These are phyloP conservation scores for Mortierella alpina DNA, from an alignment of 192 early-diverging fungal genomes.

Conservation along the genomic window DNA sequence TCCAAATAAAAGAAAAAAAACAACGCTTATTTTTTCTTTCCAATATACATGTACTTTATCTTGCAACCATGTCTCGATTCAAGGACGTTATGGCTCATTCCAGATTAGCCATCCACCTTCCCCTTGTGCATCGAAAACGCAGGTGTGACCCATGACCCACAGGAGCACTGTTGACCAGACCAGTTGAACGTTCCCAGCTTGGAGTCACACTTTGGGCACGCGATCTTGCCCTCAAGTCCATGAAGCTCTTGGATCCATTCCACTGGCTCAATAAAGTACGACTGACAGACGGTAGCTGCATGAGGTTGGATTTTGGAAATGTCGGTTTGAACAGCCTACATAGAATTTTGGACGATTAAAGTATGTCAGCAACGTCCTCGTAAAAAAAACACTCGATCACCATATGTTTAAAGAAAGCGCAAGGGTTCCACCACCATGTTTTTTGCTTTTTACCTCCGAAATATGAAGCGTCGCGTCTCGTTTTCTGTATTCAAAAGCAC, in stretches of 20 bases:
- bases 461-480: conserved; percentile 64
- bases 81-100: neutral
- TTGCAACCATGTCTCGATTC: too few species aligned
- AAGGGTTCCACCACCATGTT: too few species aligned
- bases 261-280: conserved; percentile 86
- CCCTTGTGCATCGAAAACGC: conserved; percentile 82
- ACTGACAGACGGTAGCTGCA: conserved; percentile 66
- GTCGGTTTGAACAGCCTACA: conserved; percentile 37
- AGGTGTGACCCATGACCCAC: conserved; percentile 84
- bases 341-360: conserved; percentile 5
- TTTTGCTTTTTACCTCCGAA: conserved; percentile 13
- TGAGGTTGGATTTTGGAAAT: conserved; percentile 15
- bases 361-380: neutral
- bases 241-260: conserved; percentile 81
- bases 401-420: too few species aligned
- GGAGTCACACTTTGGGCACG: conserved; percentile 82
- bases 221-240: conserved; percentile 75
- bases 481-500: conserved; percentile 79
- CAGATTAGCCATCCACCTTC: conserved; percentile 70
- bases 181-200: conserved; percentile 87
- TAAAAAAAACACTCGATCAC: too few species aligned
- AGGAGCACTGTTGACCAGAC: conserved; percentile 84
- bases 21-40: neutral
- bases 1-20: too few species aligned
- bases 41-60: neutral